Conservation (phyloP, 768 basidiomycete genomes). For the Suillus lakei region DNA sequence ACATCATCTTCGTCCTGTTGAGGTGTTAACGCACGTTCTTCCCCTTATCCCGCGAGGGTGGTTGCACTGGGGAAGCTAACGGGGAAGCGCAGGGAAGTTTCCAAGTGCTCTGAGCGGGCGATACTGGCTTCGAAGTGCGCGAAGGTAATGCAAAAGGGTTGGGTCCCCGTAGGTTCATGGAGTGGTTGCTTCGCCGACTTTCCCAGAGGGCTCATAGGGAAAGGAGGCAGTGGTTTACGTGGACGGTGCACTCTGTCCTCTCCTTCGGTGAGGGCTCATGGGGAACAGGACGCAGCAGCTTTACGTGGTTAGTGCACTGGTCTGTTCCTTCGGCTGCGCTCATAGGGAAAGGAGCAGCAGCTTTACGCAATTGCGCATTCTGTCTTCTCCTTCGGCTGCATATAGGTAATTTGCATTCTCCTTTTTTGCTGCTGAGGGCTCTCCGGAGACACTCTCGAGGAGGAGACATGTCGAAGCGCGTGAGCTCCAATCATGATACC, state of each 20-base stretch:
- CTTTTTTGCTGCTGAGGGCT: background rate
- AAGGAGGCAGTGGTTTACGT: constrained; percentile 15
- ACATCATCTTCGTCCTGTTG: constrained; percentile 10
- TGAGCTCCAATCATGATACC: background rate
- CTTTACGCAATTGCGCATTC: too few species aligned
- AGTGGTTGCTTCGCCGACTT: constrained; percentile 20
- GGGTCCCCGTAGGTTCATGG: background rate
- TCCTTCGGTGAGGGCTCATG: background rate
- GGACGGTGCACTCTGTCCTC: constrained; percentile 17
- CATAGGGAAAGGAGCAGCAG: too few species aligned
- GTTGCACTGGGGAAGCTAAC: constrained; percentile 16
- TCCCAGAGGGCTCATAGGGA: constrained; percentile 26
- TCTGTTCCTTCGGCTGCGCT: too few species aligned
- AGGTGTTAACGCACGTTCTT: constrained; percentile 19
- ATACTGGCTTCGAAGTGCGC: background rate
- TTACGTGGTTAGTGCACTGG: background rate
- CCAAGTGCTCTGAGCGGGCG: background rate
- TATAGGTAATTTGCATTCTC: background rate
- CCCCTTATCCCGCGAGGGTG: background rate
- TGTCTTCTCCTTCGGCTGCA: background rate
- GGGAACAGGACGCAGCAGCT: background rate
- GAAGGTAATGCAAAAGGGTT: background rate
- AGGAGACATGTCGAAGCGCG: background rate
- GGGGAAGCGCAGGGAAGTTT: constrained; percentile 30
- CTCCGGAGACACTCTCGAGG: background rate